A percentile compares a stretch with the other conserved stretches of the same genome.
These are phyloP conservation scores for Solanum sitiens DNA, from an alignment of 257 asterid genomes.

Conservation along the genomic window DNA sequence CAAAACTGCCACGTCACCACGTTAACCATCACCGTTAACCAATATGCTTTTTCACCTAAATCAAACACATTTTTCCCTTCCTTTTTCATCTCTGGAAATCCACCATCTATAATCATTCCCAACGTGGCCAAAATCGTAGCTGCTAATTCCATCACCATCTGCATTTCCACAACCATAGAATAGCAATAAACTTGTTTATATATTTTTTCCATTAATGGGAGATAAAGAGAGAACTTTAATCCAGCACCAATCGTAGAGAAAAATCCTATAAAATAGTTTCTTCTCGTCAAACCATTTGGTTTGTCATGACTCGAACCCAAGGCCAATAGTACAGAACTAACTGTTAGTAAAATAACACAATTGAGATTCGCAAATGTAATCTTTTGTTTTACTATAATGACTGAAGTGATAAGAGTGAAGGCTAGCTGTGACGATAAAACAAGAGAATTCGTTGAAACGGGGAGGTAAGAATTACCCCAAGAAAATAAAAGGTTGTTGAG, in stretches of 20 bases:
- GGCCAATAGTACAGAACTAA: constrained; percentile 31
- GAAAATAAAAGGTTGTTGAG: not conserved
- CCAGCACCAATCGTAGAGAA: constrained; percentile 45
- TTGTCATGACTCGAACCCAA: constrained; percentile 31
- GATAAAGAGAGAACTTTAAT: constrained; percentile 39
- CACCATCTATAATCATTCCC: constrained; percentile 29
- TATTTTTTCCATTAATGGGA: constrained; percentile 53
- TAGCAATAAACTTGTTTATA: constrained; percentile 38
- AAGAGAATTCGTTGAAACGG: not conserved
- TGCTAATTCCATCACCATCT: constrained; percentile 40
- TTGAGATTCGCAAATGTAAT: constrained; percentile 40
- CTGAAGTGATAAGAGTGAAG: not conserved
- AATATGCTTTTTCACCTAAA: constrained; percentile 30
- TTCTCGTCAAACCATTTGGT: constrained; percentile 12
- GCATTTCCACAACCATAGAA: constrained; percentile 74
- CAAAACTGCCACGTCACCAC: constrained; percentile 44
- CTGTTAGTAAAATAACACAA: constrained; percentile 46
- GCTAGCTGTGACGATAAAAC: not conserved
- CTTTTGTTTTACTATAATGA: not conserved
- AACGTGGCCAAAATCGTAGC: constrained; percentile 42
- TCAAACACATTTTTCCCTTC: constrained; percentile 14
- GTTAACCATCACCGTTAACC: constrained; percentile 17
- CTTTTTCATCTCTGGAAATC: constrained; percentile 1
- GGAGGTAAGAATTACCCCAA: not conserved
- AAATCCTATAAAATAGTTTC: constrained; percentile 32